These are phyloP conservation scores for Dendrobium catenatum DNA, from an alignment of 106 monocot genomes.

Conservation along the genomic window DNA sequence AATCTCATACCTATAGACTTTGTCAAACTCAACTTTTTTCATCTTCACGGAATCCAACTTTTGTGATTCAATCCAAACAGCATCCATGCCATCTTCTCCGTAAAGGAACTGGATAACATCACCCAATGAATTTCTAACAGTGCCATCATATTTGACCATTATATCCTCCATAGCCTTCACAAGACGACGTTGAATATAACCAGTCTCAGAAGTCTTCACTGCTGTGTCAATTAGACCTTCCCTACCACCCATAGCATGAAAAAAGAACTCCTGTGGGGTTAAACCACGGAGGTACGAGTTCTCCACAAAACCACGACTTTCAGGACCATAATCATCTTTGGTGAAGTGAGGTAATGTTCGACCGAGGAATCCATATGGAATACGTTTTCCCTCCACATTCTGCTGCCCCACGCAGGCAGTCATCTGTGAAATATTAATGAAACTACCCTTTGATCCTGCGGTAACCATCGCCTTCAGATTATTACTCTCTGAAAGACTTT, in stretches of 20 bases:
- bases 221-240: constrained; percentile 99
- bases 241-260: constrained; percentile 99
- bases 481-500: constrained; percentile 95
- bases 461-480: constrained; percentile 99
- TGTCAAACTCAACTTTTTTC: constrained; percentile 81
- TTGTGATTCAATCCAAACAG: constrained; percentile 96
- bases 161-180: constrained; percentile 99
- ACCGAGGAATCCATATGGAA: constrained; percentile 89
- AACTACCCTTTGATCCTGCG: constrained; percentile 97
- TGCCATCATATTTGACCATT: constrained; percentile 99
- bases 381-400: constrained; percentile 99
- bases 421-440: constrained; percentile 99
- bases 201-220: constrained; percentile 98
- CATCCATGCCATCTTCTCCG: constrained; percentile 99
- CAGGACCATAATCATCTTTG: constrained; percentile 93
- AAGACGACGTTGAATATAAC: constrained; percentile 93
- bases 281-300: constrained; percentile 94
- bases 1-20: constrained; percentile 74
- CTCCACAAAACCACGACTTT: constrained; percentile 99
- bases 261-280: constrained; percentile 98
- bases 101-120: constrained; percentile 99
- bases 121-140: constrained; percentile 94
- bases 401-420: constrained; percentile 99
- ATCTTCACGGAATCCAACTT: constrained; percentile 92
- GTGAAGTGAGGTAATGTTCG: constrained; percentile 95